Evolutionary conservation across 805 yeast genomes (phyloP).

Genomic region (Zygosaccharomyces kombuchaensis): DNA sequence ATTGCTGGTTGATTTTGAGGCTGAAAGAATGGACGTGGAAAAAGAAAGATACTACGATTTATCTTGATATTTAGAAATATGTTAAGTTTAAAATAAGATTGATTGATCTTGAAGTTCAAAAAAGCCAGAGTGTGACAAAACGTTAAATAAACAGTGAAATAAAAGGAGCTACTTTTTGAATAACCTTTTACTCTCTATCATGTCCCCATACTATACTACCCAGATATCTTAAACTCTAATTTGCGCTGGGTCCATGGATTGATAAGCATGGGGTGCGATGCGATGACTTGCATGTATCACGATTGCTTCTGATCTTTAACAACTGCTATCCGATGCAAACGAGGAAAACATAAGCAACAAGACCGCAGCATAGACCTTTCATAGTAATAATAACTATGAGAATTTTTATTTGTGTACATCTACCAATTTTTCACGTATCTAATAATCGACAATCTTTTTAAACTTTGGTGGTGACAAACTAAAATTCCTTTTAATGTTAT

Average conservation of each 20-base stretch:
- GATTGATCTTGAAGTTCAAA: background rate
- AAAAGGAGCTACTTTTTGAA: background rate
- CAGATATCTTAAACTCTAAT: constrained; percentile 3
- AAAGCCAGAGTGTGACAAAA: background rate
- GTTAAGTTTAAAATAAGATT: background rate
- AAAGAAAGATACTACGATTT: constrained; percentile 33
- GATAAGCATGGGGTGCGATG: constrained; percentile 1
- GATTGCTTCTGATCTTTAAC: background rate
- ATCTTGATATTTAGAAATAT: constrained; percentile 6
- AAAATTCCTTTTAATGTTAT: background rate
- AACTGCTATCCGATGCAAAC: background rate
- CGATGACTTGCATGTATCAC: background rate
- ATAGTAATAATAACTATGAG: background rate
- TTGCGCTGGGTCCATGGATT: constrained; percentile 1
- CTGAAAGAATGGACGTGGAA: constrained; percentile 31
- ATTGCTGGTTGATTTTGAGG: constrained; percentile 28
- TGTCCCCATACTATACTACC: constrained; percentile 28
- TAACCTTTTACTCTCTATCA: background rate
- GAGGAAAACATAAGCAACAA: constrained; percentile 1
- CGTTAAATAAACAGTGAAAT: background rate
- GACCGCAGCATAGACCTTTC: background rate
- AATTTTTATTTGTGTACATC: background rate
- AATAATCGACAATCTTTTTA: background rate
- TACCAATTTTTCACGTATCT: background rate
- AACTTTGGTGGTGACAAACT: background rate